Base-by-base conservation (phyloP, 805 yeast species). In the Starmera pachycereana region DNA sequence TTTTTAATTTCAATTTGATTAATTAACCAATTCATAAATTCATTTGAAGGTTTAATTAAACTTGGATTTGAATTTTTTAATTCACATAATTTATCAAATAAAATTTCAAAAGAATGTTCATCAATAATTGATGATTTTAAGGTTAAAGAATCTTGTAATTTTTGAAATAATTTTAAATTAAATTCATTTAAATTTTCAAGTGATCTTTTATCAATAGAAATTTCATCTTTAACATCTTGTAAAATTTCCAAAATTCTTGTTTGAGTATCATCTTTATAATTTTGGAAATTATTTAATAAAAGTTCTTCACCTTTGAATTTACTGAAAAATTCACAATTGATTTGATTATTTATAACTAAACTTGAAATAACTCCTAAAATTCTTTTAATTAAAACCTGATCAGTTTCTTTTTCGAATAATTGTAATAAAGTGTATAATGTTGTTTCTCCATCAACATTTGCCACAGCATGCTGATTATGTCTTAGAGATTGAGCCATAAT, bases 401-500 rank as follows among this genome's bases (percentile, higher is more conserved):
- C 43, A 29, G 40, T 32, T 50, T 47, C 44, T 40, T 11, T 12
- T 12, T 34, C 16, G 12, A 50, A 33, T 18, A 42, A 34, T 7
- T 12, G 9, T 8, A 52, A 39, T 4, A 49, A 42, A 9, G 34
- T 40, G 1, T 42, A 39, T 6, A 45, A 19, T 0, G 50, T 39
- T 4, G 47, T 35, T 7, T 40, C 34, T 8, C 32, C 43, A 33
- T 50, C 52, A 12, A 71, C 60, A 40, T 65, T 65, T 3, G 57
- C 57, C 2, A 69, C 46, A 0, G 88, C 87, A 3, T 71, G 72
- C 2, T 76, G 77, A 53, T 88, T 88, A 55, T 87, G 87, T 50
- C 96, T 69, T 35, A 87, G 57, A 5, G 89, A 60, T 6, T 85
- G 69, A 0, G 83, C 79, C 42, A 88, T 63, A 27, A 81, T 65